Evolutionary conservation across 2,329 filamentous ascomycete genomes (phyloP).

Genomic region (Lecanoromycetidae sp.): DNA sequence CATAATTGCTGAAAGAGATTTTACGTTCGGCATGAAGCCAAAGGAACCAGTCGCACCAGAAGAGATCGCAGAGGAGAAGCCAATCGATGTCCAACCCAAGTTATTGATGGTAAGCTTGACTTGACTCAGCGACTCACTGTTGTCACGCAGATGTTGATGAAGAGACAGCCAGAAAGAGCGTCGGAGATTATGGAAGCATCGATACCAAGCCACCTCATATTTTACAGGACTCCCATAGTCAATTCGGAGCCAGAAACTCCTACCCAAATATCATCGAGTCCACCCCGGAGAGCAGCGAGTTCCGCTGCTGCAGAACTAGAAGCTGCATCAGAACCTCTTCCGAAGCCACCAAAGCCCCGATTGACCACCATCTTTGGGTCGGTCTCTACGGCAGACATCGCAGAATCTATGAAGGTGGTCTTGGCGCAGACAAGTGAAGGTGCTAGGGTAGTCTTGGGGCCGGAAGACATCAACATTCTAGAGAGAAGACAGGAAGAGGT

Average conservation of each 20-base stretch:
- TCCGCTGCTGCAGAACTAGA: conserved; percentile 11
- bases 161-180: conserved; percentile 9
- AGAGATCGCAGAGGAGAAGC: neutral
- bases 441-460: conserved; percentile 11
- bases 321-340: conserved; percentile 9
- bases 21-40: conserved; percentile 11
- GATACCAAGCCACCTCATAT: conserved; percentile 10
- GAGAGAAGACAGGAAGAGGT: neutral
- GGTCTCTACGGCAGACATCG: conserved; percentile 16
- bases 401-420: conserved; percentile 15
- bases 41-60: neutral
- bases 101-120: conserved; percentile 4
- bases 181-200: conserved; percentile 8
- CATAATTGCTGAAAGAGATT: conserved; percentile 15
- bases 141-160: neutral
- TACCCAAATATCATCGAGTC: neutral
- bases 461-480: conserved; percentile 15
- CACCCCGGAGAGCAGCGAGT: conserved; percentile 3
- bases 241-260: neutral
- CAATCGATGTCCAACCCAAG: neutral
- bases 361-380: conserved; percentile 16
- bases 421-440: conserved; percentile 13
- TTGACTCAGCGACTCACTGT: neutral
- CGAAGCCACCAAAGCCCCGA: conserved; percentile 1
- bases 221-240: conserved; percentile 10